phyloP scores from a whole-genome alignment of 2,329 filamentous ascomycete species.

The Clonostachys solani region DNA sequence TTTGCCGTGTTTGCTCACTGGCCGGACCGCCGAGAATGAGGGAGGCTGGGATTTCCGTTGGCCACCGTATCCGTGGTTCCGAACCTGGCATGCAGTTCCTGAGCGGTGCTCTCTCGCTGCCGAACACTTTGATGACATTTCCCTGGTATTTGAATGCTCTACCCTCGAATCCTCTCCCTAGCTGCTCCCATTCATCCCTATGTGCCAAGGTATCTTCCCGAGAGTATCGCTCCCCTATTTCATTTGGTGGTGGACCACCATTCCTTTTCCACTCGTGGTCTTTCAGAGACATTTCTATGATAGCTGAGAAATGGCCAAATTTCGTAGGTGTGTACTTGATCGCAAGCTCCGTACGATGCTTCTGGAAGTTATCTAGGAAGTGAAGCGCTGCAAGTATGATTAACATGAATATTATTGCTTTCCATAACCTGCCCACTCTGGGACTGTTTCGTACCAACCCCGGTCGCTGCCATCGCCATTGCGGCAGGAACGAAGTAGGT shows the following conservation, averaged over 20 bases:
- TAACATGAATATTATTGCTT: too few species aligned
- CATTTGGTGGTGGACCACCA: not conserved
- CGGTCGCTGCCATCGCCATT: too few species aligned
- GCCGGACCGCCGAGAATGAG: constrained; percentile 17
- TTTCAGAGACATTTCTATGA: constrained; percentile 3
- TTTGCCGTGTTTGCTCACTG: not conserved
- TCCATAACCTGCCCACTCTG: too few species aligned
- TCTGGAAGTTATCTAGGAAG: constrained; percentile 1
- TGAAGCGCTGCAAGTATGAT: constrained; percentile 7
- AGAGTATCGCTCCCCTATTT: constrained; percentile 3
- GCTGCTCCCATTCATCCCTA: constrained; percentile 14
- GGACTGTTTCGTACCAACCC: too few species aligned
- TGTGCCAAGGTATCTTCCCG: constrained; percentile 9
- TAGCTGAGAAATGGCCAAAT: constrained; percentile 4
- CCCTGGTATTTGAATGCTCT: constrained; percentile 18
- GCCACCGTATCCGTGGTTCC: constrained; percentile 13
- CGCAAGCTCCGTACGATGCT: constrained; percentile 6
- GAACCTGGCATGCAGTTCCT: constrained; percentile 19
- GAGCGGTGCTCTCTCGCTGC: constrained; percentile 14
- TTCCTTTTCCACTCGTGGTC: constrained; percentile 8
- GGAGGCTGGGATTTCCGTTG: constrained; percentile 21
- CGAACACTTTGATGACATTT: constrained; percentile 22
- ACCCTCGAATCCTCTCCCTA: constrained; percentile 21
- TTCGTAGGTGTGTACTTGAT: constrained; percentile 13
- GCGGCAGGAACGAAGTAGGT: too few species aligned